Base-by-base conservation (phyloP, 106 monocot genomes). In the Iris macrosiphon region DNA sequence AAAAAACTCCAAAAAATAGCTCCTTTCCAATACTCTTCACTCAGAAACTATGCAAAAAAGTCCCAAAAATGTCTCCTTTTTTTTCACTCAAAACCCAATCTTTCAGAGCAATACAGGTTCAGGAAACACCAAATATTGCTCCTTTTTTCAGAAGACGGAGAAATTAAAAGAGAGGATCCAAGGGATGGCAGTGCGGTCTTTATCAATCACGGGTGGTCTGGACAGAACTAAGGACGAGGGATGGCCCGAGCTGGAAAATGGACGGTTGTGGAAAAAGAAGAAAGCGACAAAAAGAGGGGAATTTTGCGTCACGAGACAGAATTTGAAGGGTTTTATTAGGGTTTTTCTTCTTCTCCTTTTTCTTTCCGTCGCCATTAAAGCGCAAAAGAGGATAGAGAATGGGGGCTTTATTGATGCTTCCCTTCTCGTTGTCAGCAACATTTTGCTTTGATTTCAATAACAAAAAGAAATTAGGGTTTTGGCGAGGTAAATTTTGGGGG, bases 281-380 rank as follows among this genome's bases (percentile, higher is more conserved):
- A 59, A 59, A 22, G 50, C 23, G 57, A 65, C 64, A 65, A 71
- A 22, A n/a, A 67, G 38, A 67, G 15, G 29, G 33, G 49, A 32
- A 18, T 4, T 31, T 18, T 11, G 29, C 16, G 0, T 16, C 13
- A 8, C 47, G 7, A 19, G 7, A 15, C 24, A 15, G 24, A 24
- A 40, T 40, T 39, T 38, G n/a, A n/a, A 24, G 39, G 37, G 9
- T 37, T 35, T n/a, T n/a, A n/a, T n/a, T n/a, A n/a, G n/a, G n/a
- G n/a, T n/a, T n/a, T n/a, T n/a, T n/a, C n/a, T n/a, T 33, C 12
- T 34, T 19, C 55, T 4, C 37, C 55, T 15, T 4, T 25, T n/a
- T n/a, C n/a, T n/a, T n/a, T 24, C 30, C 4, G 14, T 38, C 34
- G 24, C 57, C 31, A 35, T 32, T 54, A 57, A 57, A 42, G 59